Percentiles rank a stretch among this genome's conserved stretches.
These are phyloP conservation scores for Diaporthe longicolla DNA, from an alignment of 2,329 filamentous ascomycete species.

Conservation along the genomic window DNA sequence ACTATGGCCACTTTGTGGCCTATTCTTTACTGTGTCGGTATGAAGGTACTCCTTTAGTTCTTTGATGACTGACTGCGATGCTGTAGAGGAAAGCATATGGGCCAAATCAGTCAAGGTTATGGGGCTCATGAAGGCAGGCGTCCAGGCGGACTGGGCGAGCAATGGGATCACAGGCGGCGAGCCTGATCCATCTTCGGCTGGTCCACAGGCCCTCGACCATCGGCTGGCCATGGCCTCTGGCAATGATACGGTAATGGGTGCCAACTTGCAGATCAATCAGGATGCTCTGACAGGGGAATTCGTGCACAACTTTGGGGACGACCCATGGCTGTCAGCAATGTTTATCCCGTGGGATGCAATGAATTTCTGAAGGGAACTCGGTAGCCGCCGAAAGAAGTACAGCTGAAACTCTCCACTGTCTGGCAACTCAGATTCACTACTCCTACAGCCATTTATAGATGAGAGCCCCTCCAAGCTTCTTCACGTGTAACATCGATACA, in stretches of 20 bases:
- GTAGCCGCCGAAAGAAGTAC: no score
- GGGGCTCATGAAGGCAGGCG: constrained; percentile 9
- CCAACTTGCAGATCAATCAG: constrained; percentile 30
- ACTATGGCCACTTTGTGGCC: no score
- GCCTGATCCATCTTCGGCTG: constrained; percentile 11
- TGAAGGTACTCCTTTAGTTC: no score
- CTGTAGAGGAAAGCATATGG: constrained; percentile 25
- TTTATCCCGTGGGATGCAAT: constrained; percentile 41
- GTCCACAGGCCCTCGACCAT: constrained; percentile 1
- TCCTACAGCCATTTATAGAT: not conserved
- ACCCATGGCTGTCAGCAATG: constrained; percentile 42
- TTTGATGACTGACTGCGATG: no score
- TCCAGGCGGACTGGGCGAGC: constrained; percentile 19
- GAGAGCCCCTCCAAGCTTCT: not conserved
- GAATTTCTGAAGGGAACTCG: constrained; percentile 28
- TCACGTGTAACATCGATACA: not conserved
- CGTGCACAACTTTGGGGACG: constrained; percentile 35
- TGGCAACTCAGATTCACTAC: not conserved
- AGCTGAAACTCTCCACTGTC: not conserved
- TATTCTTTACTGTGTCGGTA: no score
- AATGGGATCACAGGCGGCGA: constrained; percentile 13
- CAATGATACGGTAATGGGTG: constrained; percentile 1
- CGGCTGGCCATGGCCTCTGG: constrained; percentile 1
- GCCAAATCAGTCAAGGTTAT: constrained; percentile 15
- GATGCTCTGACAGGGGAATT: constrained; percentile 25